Conservation (phyloP, 345 rosid species). For the Melaleuca alternifolia region DNA sequence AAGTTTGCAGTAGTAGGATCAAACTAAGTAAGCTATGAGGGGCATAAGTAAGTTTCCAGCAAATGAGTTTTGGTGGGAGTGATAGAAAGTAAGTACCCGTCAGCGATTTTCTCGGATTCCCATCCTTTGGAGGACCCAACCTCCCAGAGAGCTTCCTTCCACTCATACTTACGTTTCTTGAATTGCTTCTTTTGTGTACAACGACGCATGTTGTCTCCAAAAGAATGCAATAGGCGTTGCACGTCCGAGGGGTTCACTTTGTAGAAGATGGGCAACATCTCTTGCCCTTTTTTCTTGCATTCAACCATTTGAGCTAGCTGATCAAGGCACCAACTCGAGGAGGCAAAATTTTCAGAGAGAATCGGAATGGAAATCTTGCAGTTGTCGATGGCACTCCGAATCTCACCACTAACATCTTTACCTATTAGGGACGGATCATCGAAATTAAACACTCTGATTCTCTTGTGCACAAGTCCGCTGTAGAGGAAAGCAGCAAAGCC, state of each 20-base stretch:
- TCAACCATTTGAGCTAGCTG: no score
- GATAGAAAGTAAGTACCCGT: background rate
- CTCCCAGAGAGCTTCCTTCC: background rate
- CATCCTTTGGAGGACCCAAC: background rate
- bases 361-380: background rate
- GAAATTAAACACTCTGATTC: background rate
- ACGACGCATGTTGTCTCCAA: no score
- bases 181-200: no score
- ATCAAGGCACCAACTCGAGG: no score
- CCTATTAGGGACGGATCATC: background rate
- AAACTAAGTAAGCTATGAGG: background rate
- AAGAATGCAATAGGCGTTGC: no score
- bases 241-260: no score
- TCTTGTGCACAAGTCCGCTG: accelerated
- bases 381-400: background rate
- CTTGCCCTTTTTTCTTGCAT: no score
- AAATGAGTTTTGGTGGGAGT: background rate
- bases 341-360: background rate
- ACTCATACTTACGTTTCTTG: no score
- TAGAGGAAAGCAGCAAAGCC: background rate
- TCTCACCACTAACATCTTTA: background rate
- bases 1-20: background rate
- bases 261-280: no score
- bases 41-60: background rate
- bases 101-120: background rate